A percentile compares a stretch with the other conserved stretches of the same genome.
Conservation (phyloP, 2,329 filamentous ascomycete genomes). For the Stachybotrys chlorohalonatus region DNA sequence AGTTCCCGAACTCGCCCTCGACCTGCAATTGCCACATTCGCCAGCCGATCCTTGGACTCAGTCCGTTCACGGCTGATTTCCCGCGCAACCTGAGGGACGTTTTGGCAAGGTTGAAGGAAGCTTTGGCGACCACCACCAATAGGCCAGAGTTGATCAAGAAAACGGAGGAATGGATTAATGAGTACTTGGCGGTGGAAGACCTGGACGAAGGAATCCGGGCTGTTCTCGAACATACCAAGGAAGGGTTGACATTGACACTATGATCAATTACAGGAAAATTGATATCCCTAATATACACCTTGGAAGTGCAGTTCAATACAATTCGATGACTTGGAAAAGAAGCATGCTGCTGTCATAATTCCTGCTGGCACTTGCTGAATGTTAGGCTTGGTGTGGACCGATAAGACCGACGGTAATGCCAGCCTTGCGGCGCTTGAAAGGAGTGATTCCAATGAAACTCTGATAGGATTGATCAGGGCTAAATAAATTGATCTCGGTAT, state of each 20-base stretch:
- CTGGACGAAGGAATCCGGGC: slow-evolving; percentile 47
- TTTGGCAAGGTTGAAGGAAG: slow-evolving; percentile 51
- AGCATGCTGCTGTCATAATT: too few species aligned
- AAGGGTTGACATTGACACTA: slow-evolving; percentile 12
- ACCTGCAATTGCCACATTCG: slow-evolving; percentile 64
- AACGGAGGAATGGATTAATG: slow-evolving; percentile 44
- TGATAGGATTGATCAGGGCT: background rate
- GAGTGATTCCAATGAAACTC: background rate
- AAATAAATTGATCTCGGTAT: background rate
- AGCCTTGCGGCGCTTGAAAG: background rate
- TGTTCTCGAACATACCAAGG: slow-evolving; percentile 45
- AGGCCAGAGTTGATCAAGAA: slow-evolving; percentile 36
- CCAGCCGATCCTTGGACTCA: slow-evolving; percentile 59
- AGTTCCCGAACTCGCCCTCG: slow-evolving; percentile 50
- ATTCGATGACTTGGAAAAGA: too few species aligned
- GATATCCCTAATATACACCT: too few species aligned
- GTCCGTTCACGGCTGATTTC: slow-evolving; percentile 58
- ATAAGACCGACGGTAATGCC: too few species aligned
- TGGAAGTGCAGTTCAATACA: too few species aligned
- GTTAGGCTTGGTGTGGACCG: too few species aligned
- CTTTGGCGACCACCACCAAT: slow-evolving; percentile 35
- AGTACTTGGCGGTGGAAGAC: slow-evolving; percentile 35
- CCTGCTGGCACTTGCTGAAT: too few species aligned
- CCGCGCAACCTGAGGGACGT: slow-evolving; percentile 59
- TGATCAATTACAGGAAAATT: background rate